These are phyloP conservation scores for Pyrenophora teres DNA, from an alignment of 2,329 filamentous ascomycete genomes.

Conservation along the genomic window DNA sequence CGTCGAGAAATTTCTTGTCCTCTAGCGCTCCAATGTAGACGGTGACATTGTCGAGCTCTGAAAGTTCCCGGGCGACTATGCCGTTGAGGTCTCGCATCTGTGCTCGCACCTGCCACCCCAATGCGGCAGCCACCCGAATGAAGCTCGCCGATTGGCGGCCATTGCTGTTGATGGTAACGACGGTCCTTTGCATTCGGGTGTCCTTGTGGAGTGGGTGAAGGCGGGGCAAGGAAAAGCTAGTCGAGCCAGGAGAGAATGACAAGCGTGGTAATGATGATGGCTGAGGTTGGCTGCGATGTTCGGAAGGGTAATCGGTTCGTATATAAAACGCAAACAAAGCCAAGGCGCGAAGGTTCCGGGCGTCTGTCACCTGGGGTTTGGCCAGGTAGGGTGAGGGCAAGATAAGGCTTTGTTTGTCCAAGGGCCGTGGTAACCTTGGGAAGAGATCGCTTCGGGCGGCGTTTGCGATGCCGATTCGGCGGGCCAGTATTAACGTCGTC, in stretches of 20 bases:
- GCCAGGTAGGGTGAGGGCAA: conserved; percentile 17
- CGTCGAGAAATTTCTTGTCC: conserved; percentile 75
- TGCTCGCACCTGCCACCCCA: conserved; percentile 90
- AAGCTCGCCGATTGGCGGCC: conserved; percentile 95
- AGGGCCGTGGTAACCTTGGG: conserved; percentile 12
- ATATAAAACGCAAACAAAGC: conserved; percentile 32
- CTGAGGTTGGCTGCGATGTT: conserved; percentile 13
- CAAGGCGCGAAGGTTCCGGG: conserved; percentile 23
- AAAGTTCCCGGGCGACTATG: conserved; percentile 85
- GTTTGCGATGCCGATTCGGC: conserved; percentile 30
- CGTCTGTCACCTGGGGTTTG: conserved; percentile 10
- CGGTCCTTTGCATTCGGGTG: conserved; percentile 62
- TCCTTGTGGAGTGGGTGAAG: not conserved
- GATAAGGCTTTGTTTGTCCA: conserved; percentile 29
- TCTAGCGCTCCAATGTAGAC: conserved; percentile 68
- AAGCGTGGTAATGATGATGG: not conserved
- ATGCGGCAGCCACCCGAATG: conserved; percentile 88
- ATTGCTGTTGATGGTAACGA: conserved; percentile 92
- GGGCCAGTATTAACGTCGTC: conserved; percentile 25
- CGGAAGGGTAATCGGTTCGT: conserved; percentile 15
- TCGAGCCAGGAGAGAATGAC: not conserved
- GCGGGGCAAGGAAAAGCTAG: too few relatives aligned
- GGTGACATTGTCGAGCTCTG: conserved; percentile 79
- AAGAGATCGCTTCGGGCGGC: conserved; percentile 19
- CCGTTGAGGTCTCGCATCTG: conserved; percentile 88